Evolutionary conservation across 495 filamentous ascomycete species (phyloP).

Genomic region (Trichocladium antarcticum): DNA sequence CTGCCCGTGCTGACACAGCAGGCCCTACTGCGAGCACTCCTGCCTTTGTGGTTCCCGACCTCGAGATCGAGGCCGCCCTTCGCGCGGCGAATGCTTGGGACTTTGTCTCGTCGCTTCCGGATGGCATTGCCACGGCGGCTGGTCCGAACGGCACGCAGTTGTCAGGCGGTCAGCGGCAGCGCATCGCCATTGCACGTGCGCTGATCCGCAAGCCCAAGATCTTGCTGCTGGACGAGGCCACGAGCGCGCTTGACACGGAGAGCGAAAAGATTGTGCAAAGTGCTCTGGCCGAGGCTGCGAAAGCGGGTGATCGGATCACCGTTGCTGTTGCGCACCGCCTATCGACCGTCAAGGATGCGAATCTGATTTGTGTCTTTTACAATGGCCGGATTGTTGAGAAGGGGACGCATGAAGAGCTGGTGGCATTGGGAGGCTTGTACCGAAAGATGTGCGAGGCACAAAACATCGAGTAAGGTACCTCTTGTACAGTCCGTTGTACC

Average conservation of each 20-base stretch:
- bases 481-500: too few species aligned
- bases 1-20: conserved; percentile 10
- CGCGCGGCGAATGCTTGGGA: conserved; percentile 49
- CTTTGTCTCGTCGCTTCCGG: conserved; percentile 49
- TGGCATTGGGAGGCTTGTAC: conserved; percentile 36
- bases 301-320: conserved; percentile 46
- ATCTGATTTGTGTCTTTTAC: conserved; percentile 43
- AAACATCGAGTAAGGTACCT: conserved; percentile 15
- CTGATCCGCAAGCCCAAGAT: conserved; percentile 58
- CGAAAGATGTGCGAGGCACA: conserved; percentile 28
- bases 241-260: conserved; percentile 61
- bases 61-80: conserved; percentile 43
- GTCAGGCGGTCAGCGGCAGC: conserved; percentile 66
- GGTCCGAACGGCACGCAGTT: conserved; percentile 52
- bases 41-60: background rate
- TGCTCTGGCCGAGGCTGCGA: conserved; percentile 50
- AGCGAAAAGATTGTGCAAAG: conserved; percentile 59
- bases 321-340: conserved; percentile 60
- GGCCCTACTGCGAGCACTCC: conserved; percentile 20
- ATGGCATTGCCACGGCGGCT: conserved; percentile 46
- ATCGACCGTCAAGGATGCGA: conserved; percentile 42
- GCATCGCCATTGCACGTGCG: conserved; percentile 64
- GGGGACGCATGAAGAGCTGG: conserved; percentile 40
- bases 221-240: conserved; percentile 69
- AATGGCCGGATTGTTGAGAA: conserved; percentile 38